Conservation (phyloP, 108 stramenopile genomes). For the Cyclotella distinguenda region DNA sequence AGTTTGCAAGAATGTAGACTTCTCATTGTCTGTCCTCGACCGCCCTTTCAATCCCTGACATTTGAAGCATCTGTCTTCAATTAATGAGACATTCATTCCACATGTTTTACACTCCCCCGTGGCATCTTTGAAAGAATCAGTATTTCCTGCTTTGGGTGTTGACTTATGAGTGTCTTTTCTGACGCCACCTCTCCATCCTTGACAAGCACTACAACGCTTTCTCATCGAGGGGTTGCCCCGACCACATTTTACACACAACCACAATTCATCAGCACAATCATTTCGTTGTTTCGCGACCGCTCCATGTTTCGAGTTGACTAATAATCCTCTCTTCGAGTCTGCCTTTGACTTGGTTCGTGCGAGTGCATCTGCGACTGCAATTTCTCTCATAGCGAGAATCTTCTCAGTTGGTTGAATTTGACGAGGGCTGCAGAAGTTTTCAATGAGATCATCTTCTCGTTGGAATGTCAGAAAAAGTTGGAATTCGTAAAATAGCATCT, state of each 20-base stretch:
- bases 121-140: no score
- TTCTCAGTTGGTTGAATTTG: slow-evolving; percentile 27
- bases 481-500: neutral
- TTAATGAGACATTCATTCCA: neutral
- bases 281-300: neutral
- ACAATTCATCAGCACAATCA: neutral
- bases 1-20: no score
- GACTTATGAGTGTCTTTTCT: neutral
- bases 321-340: neutral
- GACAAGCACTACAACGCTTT: slow-evolving; percentile 6
- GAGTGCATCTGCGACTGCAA: neutral
- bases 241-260: neutral
- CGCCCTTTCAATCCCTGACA: slow-evolving; percentile 2
- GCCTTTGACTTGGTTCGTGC: neutral
- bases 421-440: slow-evolving; percentile 9
- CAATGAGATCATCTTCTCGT: no score
- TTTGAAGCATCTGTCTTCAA: neutral
- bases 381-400: neutral
- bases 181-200: slow-evolving; percentile 8
- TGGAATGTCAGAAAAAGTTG: no score
- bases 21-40: neutral
- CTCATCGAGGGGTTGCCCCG: neutral
- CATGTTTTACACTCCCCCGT: neutral
- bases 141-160: no score
- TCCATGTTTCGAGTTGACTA: neutral